Percentiles rank a stretch among this genome's conserved stretches.
Conservation (phyloP, 345 rosid species). For the Syzygium jambos region DNA sequence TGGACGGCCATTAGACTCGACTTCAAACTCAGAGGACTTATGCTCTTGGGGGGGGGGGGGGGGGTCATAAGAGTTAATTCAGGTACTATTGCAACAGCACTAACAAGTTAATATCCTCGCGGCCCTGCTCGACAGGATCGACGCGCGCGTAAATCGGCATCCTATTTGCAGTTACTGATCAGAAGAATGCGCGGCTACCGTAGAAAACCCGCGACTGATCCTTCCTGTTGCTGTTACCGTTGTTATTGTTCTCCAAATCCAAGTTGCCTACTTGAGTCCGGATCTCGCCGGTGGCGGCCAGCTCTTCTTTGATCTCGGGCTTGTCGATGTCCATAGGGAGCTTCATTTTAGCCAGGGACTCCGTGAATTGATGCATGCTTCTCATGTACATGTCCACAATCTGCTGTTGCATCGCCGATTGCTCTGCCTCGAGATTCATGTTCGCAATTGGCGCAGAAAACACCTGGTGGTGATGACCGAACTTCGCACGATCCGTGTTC, state of each 20-base stretch:
- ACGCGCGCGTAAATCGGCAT: neutral
- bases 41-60: no score
- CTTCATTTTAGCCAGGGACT: constrained; percentile 87
- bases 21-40: neutral
- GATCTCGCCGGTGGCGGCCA: constrained; percentile 12
- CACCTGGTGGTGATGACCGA: constrained; percentile 2
- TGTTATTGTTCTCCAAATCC: constrained; percentile 12
- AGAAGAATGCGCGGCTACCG: constrained; percentile 97
- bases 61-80: neutral
- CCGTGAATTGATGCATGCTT: constrained; percentile 88
- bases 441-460: constrained; percentile 10
- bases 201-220: constrained; percentile 88
- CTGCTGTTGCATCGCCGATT: constrained; percentile 86
- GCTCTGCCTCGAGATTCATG: constrained; percentile 45
- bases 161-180: neutral
- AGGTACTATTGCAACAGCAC: neutral
- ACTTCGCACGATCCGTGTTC: constrained; percentile 4
- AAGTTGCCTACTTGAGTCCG: constrained; percentile 21
- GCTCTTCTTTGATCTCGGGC: constrained; percentile 15
- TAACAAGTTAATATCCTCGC: neutral
- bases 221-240: constrained; percentile 48
- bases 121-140: neutral
- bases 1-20: neutral
- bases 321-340: constrained; percentile 80
- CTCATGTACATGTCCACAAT: constrained; percentile 98